Evolutionary conservation across 805 yeast species (phyloP), one percentile per base, ranked within the genome.

Genomic region (Wickerhamiella kazuoi): DNA sequence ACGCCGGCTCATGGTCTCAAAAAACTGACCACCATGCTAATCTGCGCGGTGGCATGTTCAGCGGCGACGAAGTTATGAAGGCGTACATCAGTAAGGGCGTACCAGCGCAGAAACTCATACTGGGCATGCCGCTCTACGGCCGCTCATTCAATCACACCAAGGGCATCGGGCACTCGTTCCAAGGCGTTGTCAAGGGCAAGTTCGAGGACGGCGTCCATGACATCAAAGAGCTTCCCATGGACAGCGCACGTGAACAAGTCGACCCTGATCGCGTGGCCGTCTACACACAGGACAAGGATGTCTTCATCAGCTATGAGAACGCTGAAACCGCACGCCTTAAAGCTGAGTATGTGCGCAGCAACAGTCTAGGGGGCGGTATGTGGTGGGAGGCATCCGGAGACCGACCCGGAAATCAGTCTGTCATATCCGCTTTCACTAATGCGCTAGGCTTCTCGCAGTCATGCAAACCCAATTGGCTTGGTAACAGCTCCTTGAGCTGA

Each of bases 331-430:
- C 69, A 2, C 49, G 53, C 7, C 48, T 49, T 15, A 90, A 87
- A 54, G 83, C 82, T 0, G 49, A 60, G 21, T 83, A 71, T 48
- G 72, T 78, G 6, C 48, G 46, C 30, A 47, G 56, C 17, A 55
- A 60, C 5, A 51, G 61, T 0, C 59, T 84, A 8, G 93, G 77
- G 0, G 97, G 98, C 0, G 94, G 80, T 0, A 76, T 90, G 72
- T 86, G 81, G 77, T 87, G 97, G 97, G 96, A 87, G 50, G 76
- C 94, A 0, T 68, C 76, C 41, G 94, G 94, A 2, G 94, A 83
- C 50, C 50, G 57, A 2, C 44, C 47, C 6, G 47, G 47, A 28
- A 41, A 43, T 14, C 30, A 48, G 15, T 50, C 54, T 16, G 34
- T 53, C 15, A 41, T 55, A 6, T 31, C 41, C 7, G 37, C 51